Conservation (phyloP, 306 rosid species). For the Carpinus viminea region DNA sequence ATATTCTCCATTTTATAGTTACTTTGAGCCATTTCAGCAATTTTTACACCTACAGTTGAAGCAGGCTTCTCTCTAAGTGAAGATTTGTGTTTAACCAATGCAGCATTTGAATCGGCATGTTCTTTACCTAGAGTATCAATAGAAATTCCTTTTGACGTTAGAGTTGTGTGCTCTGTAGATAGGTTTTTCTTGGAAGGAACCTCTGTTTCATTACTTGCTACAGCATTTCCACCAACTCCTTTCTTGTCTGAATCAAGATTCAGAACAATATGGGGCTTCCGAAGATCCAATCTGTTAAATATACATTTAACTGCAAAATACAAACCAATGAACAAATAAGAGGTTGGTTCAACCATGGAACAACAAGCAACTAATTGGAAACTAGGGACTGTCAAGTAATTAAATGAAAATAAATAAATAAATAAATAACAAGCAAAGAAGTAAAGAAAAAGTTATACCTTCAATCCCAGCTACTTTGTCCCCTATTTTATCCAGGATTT, state of each 20-base stretch:
- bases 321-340: constrained; percentile 40
- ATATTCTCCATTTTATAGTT: constrained; percentile 12
- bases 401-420: background rate
- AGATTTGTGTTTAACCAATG: constrained; percentile 18
- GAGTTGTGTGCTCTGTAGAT: constrained; percentile 29
- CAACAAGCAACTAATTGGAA: constrained; percentile 11
- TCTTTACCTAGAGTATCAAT: constrained; percentile 15
- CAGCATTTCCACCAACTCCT: constrained; percentile 31
- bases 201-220: constrained; percentile 32
- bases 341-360: constrained; percentile 21
- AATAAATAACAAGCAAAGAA: background rate
- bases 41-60: no score
- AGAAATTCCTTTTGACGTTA: constrained; percentile 16
- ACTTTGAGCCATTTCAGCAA: background rate
- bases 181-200: constrained; percentile 29
- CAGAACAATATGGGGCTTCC: constrained; percentile 33
- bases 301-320: constrained; percentile 68
- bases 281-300: constrained; percentile 55
- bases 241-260: constrained; percentile 45
- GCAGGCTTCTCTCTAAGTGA: constrained; percentile 3
- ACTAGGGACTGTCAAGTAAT: background rate
- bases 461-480: constrained; percentile 59
- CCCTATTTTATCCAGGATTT: constrained; percentile 48
- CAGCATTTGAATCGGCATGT: constrained; percentile 34
- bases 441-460: constrained; percentile 40